These are phyloP conservation scores for Knufia petricola DNA, from an alignment of 2,329 filamentous ascomycete species.

Conservation along the genomic window DNA sequence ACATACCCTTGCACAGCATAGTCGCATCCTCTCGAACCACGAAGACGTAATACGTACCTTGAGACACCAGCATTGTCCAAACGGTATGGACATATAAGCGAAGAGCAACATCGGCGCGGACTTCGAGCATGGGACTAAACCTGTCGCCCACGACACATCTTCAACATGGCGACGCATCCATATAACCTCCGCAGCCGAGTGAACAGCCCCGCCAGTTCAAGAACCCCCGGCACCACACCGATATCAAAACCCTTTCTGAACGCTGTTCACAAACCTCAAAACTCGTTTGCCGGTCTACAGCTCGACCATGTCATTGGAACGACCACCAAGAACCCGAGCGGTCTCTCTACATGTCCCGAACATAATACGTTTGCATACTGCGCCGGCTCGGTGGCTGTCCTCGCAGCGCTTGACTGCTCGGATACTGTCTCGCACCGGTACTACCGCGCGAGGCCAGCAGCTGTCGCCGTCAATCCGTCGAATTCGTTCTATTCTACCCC, in stretches of 20 bases:
- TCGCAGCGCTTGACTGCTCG: constrained; percentile 67
- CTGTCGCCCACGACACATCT: constrained; percentile 7
- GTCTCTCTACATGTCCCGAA: constrained; percentile 70
- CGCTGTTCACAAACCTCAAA: constrained; percentile 12
- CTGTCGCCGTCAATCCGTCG: constrained; percentile 56
- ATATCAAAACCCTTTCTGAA: constrained; percentile 9
- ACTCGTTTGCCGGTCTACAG: constrained; percentile 15
- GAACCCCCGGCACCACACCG: constrained; percentile 11
- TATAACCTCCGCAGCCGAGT: constrained; percentile 22
- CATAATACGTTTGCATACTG: constrained; percentile 73
- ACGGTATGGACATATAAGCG: no score
- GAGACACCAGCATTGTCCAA: no score
- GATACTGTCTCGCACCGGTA: constrained; percentile 65
- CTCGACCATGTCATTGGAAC: constrained; percentile 60
- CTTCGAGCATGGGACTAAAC: neutral
- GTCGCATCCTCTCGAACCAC: no score
- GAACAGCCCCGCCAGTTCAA: constrained; percentile 15
- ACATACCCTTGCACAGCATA: no score
- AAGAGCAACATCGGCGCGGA: neutral
- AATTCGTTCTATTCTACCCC: constrained; percentile 47
- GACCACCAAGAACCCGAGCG: constrained; percentile 72
- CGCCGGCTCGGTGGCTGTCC: constrained; percentile 85
- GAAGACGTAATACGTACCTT: no score
- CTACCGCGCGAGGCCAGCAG: constrained; percentile 70
- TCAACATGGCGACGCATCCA: constrained; percentile 19